phyloP scores from a whole-genome alignment of 75 land plant species.

The Sequoiadendron giganteum region DNA sequence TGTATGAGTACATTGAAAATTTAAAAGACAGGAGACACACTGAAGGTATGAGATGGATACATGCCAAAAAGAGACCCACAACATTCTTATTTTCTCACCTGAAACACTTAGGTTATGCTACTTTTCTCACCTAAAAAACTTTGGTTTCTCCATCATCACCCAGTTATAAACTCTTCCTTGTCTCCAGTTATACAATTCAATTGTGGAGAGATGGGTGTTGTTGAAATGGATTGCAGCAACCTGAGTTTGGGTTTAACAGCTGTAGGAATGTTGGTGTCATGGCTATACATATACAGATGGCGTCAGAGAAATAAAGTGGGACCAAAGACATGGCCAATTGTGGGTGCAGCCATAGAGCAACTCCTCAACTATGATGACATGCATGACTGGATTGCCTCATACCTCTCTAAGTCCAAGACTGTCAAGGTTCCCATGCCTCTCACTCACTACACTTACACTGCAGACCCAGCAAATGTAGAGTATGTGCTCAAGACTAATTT shows the following conservation, averaged over 20 bases:
- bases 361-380: conserved; percentile 60
- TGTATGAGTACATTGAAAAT: neutral
- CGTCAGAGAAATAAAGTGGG: conserved; percentile 46
- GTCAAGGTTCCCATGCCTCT: conserved; percentile 66
- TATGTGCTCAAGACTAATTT: conserved; percentile 29
- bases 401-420: conserved; percentile 43
- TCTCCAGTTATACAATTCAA: neutral
- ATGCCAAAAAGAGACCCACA: neutral
- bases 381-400: conserved; percentile 87
- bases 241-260: conserved; percentile 6
- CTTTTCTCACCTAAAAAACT: conserved; percentile 1
- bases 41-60: neutral
- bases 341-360: conserved; percentile 74
- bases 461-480: conserved; percentile 18
- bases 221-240: neutral
- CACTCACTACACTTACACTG: conserved; percentile 55
- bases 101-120: neutral
- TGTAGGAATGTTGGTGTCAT: conserved; percentile 23
- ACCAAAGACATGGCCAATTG: conserved; percentile 90
- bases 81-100: neutral
- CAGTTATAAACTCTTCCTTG: neutral
- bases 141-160: neutral
- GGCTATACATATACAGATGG: conserved; percentile 61
- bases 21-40: neutral
- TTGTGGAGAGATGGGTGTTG: neutral